Evolutionary conservation across 768 basidiomycete genomes (phyloP), one percentile per base, ranked within the genome.

Genomic region (Hericium coralloides): DNA sequence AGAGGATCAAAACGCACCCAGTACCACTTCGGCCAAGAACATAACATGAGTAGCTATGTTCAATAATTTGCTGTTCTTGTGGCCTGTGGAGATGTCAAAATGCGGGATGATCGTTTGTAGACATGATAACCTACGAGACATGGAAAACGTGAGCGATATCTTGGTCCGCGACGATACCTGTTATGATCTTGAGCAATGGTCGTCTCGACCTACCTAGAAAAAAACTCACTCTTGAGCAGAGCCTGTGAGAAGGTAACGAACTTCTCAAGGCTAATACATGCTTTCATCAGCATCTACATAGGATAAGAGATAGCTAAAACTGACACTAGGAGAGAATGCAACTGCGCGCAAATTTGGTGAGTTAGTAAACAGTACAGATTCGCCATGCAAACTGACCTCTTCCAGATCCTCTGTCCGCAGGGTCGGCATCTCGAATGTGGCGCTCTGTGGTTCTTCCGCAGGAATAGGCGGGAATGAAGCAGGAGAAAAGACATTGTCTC

Each of bases 21-120:
- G 87, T 89, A 2, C 87, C 87, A 63, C 86, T 87, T 22, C 87
- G 73, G 0, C 87, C 66, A 3, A 63, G 54, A 6, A 63, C 60
- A 20, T 57, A 61, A 6, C 58, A 55, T 12, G 62, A 63, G 39
- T 48, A 38, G 10, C 49, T 53, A 25, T 47, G 55, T 38, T 61
- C 62, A 5, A 61, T 26, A 6, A 63, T 49, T 36, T 58, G 45
- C n/a, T 56, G 55, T 26, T 63, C 62, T 9, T 61, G 53, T 12
- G 17, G 20, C 2, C 62, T 63, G 23, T 26, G 26, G 51, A 23
- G 18, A 31, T n/a, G n/a, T 25, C 52, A 22, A 23, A 51, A 38
- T 12, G 38, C 5, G 7, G 17, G 14, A 38, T 31, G 10, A 18
- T 12, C n/a, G 7, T n/a, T 8, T 14, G 4, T 4, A 4, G 2